These are phyloP conservation scores for Pelargonium cotyledonis DNA, from an alignment of 441 rosid genomes.

Conservation along the genomic window DNA sequence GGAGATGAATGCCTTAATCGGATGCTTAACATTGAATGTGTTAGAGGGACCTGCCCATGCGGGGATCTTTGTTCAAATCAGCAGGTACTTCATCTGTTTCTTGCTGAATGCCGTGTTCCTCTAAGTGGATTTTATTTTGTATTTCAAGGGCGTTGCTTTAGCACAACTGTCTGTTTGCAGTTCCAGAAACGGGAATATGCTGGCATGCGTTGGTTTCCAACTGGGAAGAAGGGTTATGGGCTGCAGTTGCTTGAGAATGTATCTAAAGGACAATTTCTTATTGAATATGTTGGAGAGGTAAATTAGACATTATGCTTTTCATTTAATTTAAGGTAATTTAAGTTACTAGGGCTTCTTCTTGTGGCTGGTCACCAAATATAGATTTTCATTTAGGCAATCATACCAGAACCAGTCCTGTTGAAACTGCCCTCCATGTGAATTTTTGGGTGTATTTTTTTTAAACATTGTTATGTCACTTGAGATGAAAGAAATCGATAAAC, in stretches of 20 bases:
- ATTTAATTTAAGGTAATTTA: too few relatives aligned
- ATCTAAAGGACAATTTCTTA: constrained; percentile 69
- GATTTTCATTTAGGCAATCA: too few relatives aligned
- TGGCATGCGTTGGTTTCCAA: constrained; percentile 59
- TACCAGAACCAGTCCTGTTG: too few relatives aligned
- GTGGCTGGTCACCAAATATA: too few relatives aligned
- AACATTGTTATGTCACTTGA: too few relatives aligned
- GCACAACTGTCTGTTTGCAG: constrained; percentile 44
- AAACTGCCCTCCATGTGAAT: too few relatives aligned
- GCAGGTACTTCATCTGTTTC: constrained; percentile 45
- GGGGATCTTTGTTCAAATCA: constrained; percentile 88
- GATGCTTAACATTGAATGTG: constrained; percentile 94
- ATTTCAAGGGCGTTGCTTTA: constrained; percentile 21
- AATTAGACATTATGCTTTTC: background rate
- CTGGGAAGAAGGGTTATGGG: constrained; percentile 96
- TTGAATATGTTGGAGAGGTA: constrained; percentile 99
- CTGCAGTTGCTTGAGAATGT: constrained; percentile 69
- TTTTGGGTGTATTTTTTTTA: too few relatives aligned
- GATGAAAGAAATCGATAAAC: too few relatives aligned
- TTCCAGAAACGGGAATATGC: constrained; percentile 84
- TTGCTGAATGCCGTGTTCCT: constrained; percentile 6
- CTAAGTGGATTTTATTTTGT: constrained; percentile 5
- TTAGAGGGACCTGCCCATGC: constrained; percentile 86
- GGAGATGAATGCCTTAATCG: constrained; percentile 95
- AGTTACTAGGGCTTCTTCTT: too few relatives aligned